Conservation (phyloP, 768 basidiomycete species). For the Zangia roseola region DNA sequence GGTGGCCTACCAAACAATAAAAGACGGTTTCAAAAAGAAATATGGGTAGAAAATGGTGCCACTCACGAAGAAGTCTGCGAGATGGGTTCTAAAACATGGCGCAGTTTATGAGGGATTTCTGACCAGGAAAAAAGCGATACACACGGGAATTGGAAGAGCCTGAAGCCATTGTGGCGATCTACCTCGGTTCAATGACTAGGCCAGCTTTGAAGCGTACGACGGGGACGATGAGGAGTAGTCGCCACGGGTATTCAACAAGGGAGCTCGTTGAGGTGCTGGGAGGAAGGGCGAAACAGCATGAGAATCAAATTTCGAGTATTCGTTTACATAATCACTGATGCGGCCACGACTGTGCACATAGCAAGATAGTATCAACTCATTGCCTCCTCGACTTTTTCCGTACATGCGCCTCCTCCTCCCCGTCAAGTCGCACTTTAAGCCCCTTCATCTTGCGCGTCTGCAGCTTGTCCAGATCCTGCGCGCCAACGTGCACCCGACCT, state of each 20-base stretch:
- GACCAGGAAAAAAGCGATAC: neutral
- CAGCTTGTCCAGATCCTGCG: conserved; percentile 82
- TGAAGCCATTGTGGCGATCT: conserved; percentile 7
- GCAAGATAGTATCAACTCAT: too few species aligned
- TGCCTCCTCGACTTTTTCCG: conserved; percentile 18
- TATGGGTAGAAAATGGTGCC: neutral
- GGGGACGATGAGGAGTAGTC: neutral
- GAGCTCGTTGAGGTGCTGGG: conserved; percentile 7
- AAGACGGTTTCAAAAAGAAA: neutral
- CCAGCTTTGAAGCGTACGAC: conserved; percentile 1
- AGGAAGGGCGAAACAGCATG: conserved; percentile 4
- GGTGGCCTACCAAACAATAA: neutral
- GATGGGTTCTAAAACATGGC: neutral
- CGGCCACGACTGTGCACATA: too few species aligned
- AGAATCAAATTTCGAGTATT: conserved; percentile 13
- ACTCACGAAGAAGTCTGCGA: conserved; percentile 6
- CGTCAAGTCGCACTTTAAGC: conserved; percentile 45
- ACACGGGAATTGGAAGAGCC: neutral
- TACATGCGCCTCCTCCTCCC: conserved; percentile 20
- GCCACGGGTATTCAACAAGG: conserved; percentile 8
- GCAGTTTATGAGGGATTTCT: too few species aligned
- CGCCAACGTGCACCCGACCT: conserved; percentile 84
- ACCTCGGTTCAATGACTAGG: neutral
- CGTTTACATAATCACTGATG: conserved; percentile 20
- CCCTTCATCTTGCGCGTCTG: conserved; percentile 98